Evolutionary conservation across 1,284 basidiomycete species (phyloP).

Genomic region (Boletellus deceptivus): DNA sequence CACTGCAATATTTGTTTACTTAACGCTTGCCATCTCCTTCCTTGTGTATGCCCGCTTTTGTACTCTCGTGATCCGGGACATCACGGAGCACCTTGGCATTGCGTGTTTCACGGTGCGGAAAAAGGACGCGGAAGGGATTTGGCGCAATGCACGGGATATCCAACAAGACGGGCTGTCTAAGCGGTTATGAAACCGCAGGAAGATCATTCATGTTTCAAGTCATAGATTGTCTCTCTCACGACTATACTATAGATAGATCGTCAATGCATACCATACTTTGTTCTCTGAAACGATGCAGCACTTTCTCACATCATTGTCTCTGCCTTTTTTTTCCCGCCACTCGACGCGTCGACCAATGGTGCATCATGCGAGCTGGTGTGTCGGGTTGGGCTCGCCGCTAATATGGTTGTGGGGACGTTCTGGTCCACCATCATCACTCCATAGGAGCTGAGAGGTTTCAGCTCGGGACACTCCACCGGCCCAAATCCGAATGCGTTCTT

Average conservation of each 20-base stretch:
- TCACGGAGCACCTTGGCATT: conserved; percentile 85
- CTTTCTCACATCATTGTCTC: too few species aligned
- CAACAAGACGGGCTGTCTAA: conserved; percentile 27
- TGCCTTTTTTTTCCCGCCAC: too few species aligned
- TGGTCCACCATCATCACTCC: too few species aligned
- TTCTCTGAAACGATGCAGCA: neutral
- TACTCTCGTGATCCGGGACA: conserved; percentile 78
- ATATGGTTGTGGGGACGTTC: too few species aligned
- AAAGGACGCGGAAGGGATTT: conserved; percentile 71
- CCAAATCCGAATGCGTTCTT: too few species aligned
- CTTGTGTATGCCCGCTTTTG: conserved; percentile 79
- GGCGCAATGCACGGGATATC: conserved; percentile 48
- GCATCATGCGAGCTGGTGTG: too few species aligned
- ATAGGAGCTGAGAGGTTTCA: too few species aligned
- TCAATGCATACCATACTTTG: conserved; percentile 3
- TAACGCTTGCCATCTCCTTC: conserved; percentile 65
- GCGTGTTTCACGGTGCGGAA: conserved; percentile 89
- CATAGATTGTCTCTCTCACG: neutral
- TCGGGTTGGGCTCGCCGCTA: too few species aligned
- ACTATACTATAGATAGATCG: conserved; percentile 8
- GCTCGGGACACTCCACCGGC: too few species aligned
- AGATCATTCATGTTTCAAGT: neutral
- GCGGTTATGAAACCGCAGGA: conserved; percentile 12
- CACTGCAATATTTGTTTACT: conserved; percentile 67
- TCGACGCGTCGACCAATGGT: too few species aligned